Base-by-base conservation (phyloP, 257 asterid species). In the Primulina eburnea region DNA sequence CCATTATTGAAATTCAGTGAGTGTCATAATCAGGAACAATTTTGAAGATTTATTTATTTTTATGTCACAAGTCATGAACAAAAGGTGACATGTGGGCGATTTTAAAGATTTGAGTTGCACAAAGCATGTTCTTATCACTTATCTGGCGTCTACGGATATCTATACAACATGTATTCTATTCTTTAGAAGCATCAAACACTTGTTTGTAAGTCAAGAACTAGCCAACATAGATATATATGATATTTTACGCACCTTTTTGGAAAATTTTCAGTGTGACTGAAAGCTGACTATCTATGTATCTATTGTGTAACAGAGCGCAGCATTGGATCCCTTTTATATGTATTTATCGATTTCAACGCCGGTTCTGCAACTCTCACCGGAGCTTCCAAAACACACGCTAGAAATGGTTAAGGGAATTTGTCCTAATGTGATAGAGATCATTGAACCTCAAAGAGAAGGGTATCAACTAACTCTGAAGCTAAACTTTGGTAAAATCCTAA, bases 261-360 rank as follows among this genome's bases (percentile, higher is more conserved):
- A 7, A n/a, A 70, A 40, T 10, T 16, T 30, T 47, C 2, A 34
- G 5, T 24, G 28, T 6, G n/a, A 32, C 4, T 38, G 21, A 47
- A 64, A 32, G 60, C 43, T 64, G 70, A 73, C 50, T 26, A 29
- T 72, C 18, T 34, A 24, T 60, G 57, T 38, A 43, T 35, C 62
- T 30, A 2, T 24, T 26, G 18, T 60, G 50, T 62, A 38, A 60
- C 92, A 92, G 98, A 79, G 82, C 71, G 83, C 93, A 57, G 82
- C 82, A 38, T 83, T 88, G 55, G 88, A 79, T 81, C 90, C 94
- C 71, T 43, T 64, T 28, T 68, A 78, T 76, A 79, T 85, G 64
- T 86, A 84, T 78, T 50, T 92, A 70, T 92, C 98, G 21, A 47
- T 92, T 72, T 84, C 98, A 64, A 85, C 93, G 7, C 97, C 98